These are phyloP conservation scores for Phaeosphaeriaceae sp. DNA, from an alignment of 2,329 filamentous ascomycete genomes.

Conservation along the genomic window DNA sequence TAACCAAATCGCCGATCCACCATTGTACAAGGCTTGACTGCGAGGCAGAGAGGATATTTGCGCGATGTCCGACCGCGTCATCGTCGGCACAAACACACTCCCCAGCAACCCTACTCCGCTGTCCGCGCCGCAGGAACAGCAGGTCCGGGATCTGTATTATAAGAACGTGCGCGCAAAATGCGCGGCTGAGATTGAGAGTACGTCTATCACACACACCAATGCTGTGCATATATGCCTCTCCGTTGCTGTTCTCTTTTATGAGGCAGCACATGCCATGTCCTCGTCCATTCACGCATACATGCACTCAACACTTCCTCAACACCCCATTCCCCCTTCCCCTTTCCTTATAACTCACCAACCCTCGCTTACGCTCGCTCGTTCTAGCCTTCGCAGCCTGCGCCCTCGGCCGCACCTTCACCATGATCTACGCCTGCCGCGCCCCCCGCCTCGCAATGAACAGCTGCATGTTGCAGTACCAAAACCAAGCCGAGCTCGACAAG, in stretches of 20 bases:
- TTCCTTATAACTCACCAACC: too few species aligned
- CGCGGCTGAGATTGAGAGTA: slow-evolving; percentile 67
- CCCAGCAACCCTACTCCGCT: slow-evolving; percentile 67
- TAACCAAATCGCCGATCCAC: too few species aligned
- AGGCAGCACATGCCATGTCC: too few species aligned
- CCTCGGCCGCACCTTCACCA: slow-evolving; percentile 81
- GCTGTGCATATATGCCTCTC: too few species aligned
- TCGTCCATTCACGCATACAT: too few species aligned
- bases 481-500: slow-evolving; percentile 81
- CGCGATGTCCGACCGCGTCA: slow-evolving; percentile 30
- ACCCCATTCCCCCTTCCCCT: too few species aligned
- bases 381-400: slow-evolving; percentile 94
- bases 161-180: slow-evolving; percentile 81
- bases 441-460: slow-evolving; percentile 87
- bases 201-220: slow-evolving; percentile 1
- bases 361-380: neutral
- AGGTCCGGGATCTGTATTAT: slow-evolving; percentile 80
- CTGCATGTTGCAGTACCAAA: slow-evolving; percentile 90
- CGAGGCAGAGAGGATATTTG: neutral
- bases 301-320: too few species aligned
- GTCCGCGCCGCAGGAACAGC: slow-evolving; percentile 70
- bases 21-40: too few species aligned
- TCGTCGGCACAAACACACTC: slow-evolving; percentile 23
- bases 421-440: slow-evolving; percentile 83
- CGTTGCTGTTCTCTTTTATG: too few species aligned